Evolutionary conservation across 371 early-diverging fungal genomes (phyloP).

Genomic region (Mucor saturninus): DNA sequence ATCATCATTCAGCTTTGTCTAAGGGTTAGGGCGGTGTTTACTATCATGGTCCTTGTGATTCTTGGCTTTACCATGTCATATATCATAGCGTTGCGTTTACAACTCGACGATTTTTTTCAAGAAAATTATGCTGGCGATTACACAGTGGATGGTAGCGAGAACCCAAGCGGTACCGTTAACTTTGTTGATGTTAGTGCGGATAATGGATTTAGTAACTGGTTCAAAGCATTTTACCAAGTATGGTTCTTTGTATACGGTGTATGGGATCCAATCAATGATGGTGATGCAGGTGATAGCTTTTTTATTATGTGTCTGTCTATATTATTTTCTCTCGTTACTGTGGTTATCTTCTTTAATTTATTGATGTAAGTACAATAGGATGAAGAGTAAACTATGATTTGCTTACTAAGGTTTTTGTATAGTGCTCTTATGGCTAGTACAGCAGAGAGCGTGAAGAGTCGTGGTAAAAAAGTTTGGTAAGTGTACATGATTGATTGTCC

Average conservation of each 20-base stretch:
- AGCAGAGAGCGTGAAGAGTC: conserved; percentile 10
- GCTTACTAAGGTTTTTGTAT: not conserved
- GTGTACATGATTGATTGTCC: not conserved
- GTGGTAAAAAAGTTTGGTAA: conserved; percentile 21
- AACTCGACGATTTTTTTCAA: conserved; percentile 7
- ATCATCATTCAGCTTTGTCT: conserved; percentile 6
- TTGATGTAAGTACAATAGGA: conserved; percentile 7
- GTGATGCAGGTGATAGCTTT: conserved; percentile 4
- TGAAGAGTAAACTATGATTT: no score
- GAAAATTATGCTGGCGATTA: conserved; percentile 3
- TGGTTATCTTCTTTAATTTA: conserved; percentile 18
- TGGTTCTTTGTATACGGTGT: conserved; percentile 18
- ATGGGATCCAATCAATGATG: conserved; percentile 9
- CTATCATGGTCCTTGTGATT: conserved; percentile 11
- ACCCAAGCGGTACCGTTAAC: not conserved
- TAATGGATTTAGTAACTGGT: conserved; percentile 10
- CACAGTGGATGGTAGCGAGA: not conserved
- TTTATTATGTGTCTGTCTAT: conserved; percentile 6
- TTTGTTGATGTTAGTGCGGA: not conserved
- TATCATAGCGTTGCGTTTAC: not conserved
- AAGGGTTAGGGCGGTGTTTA: not conserved
- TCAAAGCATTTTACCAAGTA: conserved; percentile 10
- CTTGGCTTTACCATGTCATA: conserved; percentile 7
- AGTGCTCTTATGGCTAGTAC: conserved; percentile 21
- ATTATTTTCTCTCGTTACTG: conserved; percentile 11